A percentile compares a stretch with the other conserved stretches of the same genome.
These are phyloP conservation scores for Royoungia palumana DNA, from an alignment of 768 basidiomycete genomes.

Conservation along the genomic window DNA sequence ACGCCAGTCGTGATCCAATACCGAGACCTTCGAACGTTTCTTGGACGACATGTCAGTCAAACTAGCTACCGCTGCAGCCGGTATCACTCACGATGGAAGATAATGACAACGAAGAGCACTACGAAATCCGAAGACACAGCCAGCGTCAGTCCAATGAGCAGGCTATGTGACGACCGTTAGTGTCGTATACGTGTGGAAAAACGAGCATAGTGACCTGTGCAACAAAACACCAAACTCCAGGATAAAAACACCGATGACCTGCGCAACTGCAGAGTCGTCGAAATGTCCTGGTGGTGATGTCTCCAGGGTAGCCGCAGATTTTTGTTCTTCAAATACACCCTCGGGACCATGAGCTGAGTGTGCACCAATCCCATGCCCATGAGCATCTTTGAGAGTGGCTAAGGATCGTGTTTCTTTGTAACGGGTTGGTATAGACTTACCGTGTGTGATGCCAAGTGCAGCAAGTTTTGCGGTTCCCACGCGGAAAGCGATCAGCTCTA, in stretches of 20 bases:
- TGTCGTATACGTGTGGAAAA: background rate
- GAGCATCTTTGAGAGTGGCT: slow-evolving; percentile 44
- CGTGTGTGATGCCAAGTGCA: slow-evolving; percentile 60
- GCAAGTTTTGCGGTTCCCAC: slow-evolving; percentile 74
- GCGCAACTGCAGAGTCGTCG: slow-evolving; percentile 52
- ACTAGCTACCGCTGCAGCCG: background rate
- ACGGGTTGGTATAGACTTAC: slow-evolving; percentile 33
- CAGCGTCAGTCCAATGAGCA: slow-evolving; percentile 86
- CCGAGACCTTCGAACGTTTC: slow-evolving; percentile 95
- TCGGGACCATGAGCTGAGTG: slow-evolving; percentile 75
- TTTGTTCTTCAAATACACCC: slow-evolving; percentile 14
- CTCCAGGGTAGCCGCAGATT: slow-evolving; percentile 28
- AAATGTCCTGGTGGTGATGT: slow-evolving; percentile 14
- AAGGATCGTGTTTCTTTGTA: background rate
- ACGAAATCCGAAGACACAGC: slow-evolving; percentile 85
- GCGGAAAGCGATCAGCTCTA: slow-evolving; percentile 84
- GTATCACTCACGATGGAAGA: slow-evolving; percentile 80
- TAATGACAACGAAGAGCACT: slow-evolving; percentile 79
- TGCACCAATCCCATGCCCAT: slow-evolving; percentile 58
- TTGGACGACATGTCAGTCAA: slow-evolving; percentile 28
- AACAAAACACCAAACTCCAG: slow-evolving; percentile 92
- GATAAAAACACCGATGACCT: slow-evolving; percentile 84
- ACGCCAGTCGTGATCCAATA: slow-evolving; percentile 85
- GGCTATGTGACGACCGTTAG: slow-evolving; percentile 36
- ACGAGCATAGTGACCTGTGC: slow-evolving; percentile 51